These are phyloP conservation scores for Insectozyma bohioensis DNA, from an alignment of 1,139 yeast genomes.

Conservation along the genomic window DNA sequence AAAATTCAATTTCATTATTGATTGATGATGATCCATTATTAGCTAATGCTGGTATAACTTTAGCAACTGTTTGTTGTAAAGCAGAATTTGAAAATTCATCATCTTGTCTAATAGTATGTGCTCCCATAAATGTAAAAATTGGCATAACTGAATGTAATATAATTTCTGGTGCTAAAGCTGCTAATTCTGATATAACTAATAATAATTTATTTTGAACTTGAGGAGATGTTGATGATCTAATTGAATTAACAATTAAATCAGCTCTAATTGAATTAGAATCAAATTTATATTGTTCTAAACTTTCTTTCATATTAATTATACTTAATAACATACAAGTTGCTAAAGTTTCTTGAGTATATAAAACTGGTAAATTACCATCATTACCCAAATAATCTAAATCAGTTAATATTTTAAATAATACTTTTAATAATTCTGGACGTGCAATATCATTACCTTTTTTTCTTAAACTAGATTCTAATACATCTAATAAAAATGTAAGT, in stretches of 20 bases:
- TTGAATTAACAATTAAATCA: slow-evolving; percentile 86
- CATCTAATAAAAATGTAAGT: slow-evolving; percentile 76
- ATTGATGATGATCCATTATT: slow-evolving; percentile 52
- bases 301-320: slow-evolving; percentile 51
- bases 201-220: slow-evolving; percentile 90
- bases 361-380: slow-evolving; percentile 88
- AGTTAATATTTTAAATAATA: slow-evolving; percentile 69
- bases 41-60: slow-evolving; percentile 89
- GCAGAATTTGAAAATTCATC: slow-evolving; percentile 93
- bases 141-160: slow-evolving; percentile 98
- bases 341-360: slow-evolving; percentile 86
- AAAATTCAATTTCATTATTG: slow-evolving; percentile 72
- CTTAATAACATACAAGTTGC: slow-evolving; percentile 82
- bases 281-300: slow-evolving; percentile 22
- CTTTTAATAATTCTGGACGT: slow-evolving; percentile 52
- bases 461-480: slow-evolving; percentile 56
- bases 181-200: slow-evolving; percentile 83
- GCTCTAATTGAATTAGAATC: slow-evolving; percentile 80
- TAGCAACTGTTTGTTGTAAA: slow-evolving; percentile 85
- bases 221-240: slow-evolving; percentile 85
- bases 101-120: slow-evolving; percentile 94
- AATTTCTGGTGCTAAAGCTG: slow-evolving; percentile 85
- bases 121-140: slow-evolving; percentile 98
- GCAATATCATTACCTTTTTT: slow-evolving; percentile 23
- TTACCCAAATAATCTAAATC: slow-evolving; percentile 86